Evolutionary conservation across 371 early-diverging fungal genomes (phyloP).

Genomic region (Mortierella sp.): DNA sequence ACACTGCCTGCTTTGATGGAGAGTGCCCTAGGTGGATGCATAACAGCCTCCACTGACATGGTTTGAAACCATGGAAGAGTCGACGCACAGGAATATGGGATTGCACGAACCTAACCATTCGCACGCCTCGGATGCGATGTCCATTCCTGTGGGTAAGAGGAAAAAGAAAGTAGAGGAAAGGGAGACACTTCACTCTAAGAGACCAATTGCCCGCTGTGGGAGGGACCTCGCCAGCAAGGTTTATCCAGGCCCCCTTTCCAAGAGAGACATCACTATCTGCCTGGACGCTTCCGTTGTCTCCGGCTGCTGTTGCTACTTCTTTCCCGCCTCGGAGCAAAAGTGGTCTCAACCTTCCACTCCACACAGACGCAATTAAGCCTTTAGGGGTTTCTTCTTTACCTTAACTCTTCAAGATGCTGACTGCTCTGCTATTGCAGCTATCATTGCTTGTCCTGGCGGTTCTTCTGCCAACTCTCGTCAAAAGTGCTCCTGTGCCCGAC

Average conservation of each 20-base stretch:
- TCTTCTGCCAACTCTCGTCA: background rate
- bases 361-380: no score
- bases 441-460: background rate
- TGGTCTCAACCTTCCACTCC: background rate
- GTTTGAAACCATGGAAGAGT: background rate
- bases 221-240: background rate
- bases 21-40: background rate
- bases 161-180: background rate
- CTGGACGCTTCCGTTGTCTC: background rate
- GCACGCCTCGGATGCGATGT: background rate
- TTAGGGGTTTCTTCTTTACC: background rate
- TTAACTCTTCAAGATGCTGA: background rate
- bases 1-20: no score
- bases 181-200: background rate
- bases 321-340: background rate
- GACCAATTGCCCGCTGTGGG: background rate
- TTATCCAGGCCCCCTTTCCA: background rate
- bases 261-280: background rate
- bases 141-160: background rate
- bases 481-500: background rate
- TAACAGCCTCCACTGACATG: no score
- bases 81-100: background rate
- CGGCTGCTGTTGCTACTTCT: background rate
- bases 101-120: background rate
- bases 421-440: background rate